These are phyloP conservation scores for Rhizopus stolonifer DNA, from an alignment of 371 early-diverging fungal species.

Conservation along the genomic window DNA sequence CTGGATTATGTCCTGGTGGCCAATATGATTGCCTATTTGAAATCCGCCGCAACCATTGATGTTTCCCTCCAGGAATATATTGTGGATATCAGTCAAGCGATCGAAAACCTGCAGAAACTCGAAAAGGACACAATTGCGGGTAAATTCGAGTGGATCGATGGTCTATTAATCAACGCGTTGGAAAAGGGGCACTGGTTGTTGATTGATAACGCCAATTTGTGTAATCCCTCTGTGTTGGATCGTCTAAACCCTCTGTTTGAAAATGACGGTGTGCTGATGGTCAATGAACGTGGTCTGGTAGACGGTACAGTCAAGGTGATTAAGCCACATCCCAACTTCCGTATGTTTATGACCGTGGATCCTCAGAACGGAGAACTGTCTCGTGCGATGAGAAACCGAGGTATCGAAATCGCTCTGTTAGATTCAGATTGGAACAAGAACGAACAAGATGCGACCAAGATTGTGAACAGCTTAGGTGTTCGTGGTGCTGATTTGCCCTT, in stretches of 20 bases:
- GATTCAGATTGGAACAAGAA: slow-evolving; percentile 49
- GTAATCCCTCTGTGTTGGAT: slow-evolving; percentile 94
- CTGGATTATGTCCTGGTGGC: slow-evolving; percentile 40
- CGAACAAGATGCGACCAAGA: slow-evolving; percentile 40
- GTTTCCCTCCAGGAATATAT: slow-evolving; percentile 18
- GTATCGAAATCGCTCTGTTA: slow-evolving; percentile 83
- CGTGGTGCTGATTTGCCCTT: slow-evolving; percentile 46
- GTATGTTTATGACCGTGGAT: slow-evolving; percentile 98
- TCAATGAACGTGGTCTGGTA: slow-evolving; percentile 90
- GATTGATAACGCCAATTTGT: slow-evolving; percentile 98
- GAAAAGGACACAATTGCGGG: slow-evolving; percentile 67
- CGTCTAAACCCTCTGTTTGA: slow-evolving; percentile 94
- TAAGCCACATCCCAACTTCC: slow-evolving; percentile 93
- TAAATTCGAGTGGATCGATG: slow-evolving; percentile 97
- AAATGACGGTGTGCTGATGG: slow-evolving; percentile 83
- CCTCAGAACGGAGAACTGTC: slow-evolving; percentile 92
- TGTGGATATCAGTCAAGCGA: slow-evolving; percentile 5
- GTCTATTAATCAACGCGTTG: slow-evolving; percentile 92
- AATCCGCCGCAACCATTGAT: slow-evolving; percentile 26
- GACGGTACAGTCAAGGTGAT: slow-evolving; percentile 82
- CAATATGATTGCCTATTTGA: slow-evolving; percentile 31
- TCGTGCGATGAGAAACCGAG: slow-evolving; percentile 96
- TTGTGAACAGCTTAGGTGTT: slow-evolving; percentile 57
- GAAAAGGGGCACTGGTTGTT: slow-evolving; percentile 97
- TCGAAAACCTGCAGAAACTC: slow-evolving; percentile 40